Evolutionary conservation across 306 rosid species (phyloP).

Genomic region (Prunus davidiana): DNA sequence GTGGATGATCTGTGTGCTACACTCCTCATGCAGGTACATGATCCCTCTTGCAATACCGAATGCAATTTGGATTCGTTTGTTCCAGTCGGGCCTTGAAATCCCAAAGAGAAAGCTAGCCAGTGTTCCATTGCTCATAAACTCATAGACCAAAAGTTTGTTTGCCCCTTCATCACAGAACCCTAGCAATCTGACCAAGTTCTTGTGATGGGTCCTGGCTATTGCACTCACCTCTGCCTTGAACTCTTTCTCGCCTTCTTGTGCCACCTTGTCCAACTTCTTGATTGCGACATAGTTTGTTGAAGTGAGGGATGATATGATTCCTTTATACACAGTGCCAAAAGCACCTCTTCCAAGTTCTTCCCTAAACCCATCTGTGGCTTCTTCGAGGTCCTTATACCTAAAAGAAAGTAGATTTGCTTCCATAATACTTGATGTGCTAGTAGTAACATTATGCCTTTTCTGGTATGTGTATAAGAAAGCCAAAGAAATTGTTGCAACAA

Average conservation of each 20-base stretch:
- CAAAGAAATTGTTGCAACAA: neutral
- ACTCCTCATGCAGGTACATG: neutral
- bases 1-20: constrained; percentile 2
- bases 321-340: neutral
- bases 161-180: constrained; percentile 20
- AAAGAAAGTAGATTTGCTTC: constrained; percentile 6
- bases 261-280: constrained; percentile 35
- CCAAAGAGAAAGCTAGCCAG: constrained; percentile 18
- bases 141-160: constrained; percentile 23
- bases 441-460: neutral
- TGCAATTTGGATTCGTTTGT: constrained; percentile 5
- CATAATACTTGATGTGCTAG: constrained; percentile 2
- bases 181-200: constrained; percentile 17
- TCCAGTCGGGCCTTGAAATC: constrained; percentile 21
- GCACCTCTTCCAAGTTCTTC: neutral
- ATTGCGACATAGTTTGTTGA: constrained; percentile 35
- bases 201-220: constrained; percentile 34
- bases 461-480: neutral
- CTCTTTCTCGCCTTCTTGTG: constrained; percentile 40
- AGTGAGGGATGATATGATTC: neutral
- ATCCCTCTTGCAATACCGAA: neutral
- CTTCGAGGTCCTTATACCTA: neutral
- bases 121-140: constrained; percentile 26
- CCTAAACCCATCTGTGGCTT: constrained; percentile 6
- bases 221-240: constrained; percentile 33